These are phyloP conservation scores for Ceratocystiopsis minuta DNA, from an alignment of 2,329 filamentous ascomycete species.

Conservation along the genomic window DNA sequence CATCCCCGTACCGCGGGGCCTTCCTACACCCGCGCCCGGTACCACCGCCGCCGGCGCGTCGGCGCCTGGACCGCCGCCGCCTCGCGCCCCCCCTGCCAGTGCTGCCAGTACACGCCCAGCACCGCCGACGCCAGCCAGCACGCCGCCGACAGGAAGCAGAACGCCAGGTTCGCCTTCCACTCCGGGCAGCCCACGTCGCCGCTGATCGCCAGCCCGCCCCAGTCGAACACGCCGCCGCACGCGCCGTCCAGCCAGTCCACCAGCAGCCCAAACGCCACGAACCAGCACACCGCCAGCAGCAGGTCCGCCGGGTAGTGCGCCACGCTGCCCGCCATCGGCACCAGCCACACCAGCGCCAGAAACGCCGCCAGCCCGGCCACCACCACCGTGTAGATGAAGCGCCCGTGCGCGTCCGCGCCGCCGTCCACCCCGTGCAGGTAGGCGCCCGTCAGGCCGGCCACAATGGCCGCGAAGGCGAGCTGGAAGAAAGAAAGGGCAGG, in stretches of 20 bases:
- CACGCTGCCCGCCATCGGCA: conserved; percentile 51
- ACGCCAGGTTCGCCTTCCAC: conserved; percentile 55
- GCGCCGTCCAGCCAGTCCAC: conserved; percentile 32
- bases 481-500: not conserved
- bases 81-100: conserved; percentile 18
- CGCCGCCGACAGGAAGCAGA: conserved; percentile 52
- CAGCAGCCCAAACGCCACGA: conserved; percentile 48
- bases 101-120: conserved; percentile 37
- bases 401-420: conserved; percentile 27
- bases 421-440: conserved; percentile 37
- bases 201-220: conserved; percentile 32
- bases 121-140: conserved; percentile 50
- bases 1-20: too few species aligned
- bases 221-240: conserved; percentile 42
- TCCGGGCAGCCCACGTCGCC: conserved; percentile 39
- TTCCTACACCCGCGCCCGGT: conserved; percentile 21
- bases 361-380: conserved; percentile 52
- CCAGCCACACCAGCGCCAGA: conserved; percentile 51
- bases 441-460: conserved; percentile 49
- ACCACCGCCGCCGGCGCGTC: conserved; percentile 21
- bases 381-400: conserved; percentile 60
- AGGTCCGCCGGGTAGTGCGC: conserved; percentile 55
- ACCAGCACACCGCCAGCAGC: conserved; percentile 51
- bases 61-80: conserved; percentile 7
- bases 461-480: conserved; percentile 53